phyloP scores from a whole-genome alignment of 1,139 yeast genomes.

The Candida frijolesensis region DNA sequence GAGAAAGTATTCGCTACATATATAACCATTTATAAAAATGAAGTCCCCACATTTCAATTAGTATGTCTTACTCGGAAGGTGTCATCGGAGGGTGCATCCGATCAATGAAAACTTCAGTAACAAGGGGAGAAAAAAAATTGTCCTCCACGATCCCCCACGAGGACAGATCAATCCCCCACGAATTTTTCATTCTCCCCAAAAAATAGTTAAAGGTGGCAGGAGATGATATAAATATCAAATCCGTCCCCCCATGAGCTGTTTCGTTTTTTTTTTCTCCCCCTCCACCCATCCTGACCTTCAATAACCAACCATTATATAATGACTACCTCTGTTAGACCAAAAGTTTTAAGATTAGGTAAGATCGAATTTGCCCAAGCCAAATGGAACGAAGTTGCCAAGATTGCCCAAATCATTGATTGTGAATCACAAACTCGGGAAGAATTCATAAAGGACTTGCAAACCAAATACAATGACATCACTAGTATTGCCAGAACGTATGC shows the following conservation, averaged over 20 bases:
- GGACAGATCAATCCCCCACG: too few relatives aligned
- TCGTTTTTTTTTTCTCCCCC: background rate
- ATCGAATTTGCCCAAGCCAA: slow-evolving; percentile 54
- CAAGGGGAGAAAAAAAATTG: background rate
- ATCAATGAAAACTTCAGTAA: too few relatives aligned
- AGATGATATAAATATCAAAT: background rate
- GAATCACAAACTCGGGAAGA: slow-evolving; percentile 48
- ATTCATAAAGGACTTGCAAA: slow-evolving; percentile 52
- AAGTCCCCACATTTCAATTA: too few relatives aligned
- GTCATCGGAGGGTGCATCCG: too few relatives aligned
- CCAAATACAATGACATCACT: slow-evolving; percentile 49
- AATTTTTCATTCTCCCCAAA: background rate
- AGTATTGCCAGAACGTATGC: slow-evolving; percentile 56
- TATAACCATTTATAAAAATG: too few relatives aligned
- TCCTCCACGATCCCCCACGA: too few relatives aligned
- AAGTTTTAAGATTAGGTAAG: slow-evolving; percentile 61
- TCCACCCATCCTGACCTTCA: background rate
- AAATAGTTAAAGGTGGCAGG: background rate
- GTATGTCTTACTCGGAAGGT: too few relatives aligned
- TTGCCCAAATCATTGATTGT: slow-evolving; percentile 55
- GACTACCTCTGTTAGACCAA: slow-evolving; percentile 36
- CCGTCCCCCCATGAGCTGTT: background rate
- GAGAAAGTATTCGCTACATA: too few relatives aligned
- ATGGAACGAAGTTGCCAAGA: slow-evolving; percentile 51
- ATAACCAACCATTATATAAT: background rate